These are phyloP conservation scores for Inga oerstediana DNA, from an alignment of 306 rosid species.

Conservation along the genomic window DNA sequence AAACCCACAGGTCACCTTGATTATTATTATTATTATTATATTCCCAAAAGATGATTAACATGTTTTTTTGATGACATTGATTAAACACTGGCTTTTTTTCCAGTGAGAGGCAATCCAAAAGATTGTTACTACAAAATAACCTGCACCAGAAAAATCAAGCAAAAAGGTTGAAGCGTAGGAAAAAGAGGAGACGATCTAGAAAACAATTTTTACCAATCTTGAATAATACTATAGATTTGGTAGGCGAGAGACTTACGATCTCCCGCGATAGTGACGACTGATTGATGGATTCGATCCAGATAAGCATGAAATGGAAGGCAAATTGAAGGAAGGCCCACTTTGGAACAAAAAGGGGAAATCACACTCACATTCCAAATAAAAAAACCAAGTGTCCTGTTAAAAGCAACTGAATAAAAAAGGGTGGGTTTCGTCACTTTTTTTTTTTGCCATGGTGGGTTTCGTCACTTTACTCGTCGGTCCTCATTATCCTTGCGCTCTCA, in stretches of 20 bases:
- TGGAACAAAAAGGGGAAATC: background rate
- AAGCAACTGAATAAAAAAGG: no score
- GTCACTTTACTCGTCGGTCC: no score
- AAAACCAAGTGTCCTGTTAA: no score
- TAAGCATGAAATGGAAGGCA: background rate
- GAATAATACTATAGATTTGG: background rate
- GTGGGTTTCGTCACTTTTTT: no score
- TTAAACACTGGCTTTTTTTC: conserved; percentile 12
- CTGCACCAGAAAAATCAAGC: background rate
- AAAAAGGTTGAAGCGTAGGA: background rate
- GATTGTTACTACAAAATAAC: background rate
- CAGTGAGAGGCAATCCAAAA: conserved; percentile 24
- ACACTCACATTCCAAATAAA: no score
- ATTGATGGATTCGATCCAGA: background rate
- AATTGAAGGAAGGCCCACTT: background rate
- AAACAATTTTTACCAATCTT: background rate
- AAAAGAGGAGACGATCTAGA: background rate
- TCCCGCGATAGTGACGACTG: background rate
- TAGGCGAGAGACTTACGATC: background rate
- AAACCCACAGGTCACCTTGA: conserved; percentile 19
- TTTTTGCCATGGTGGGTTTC: no score
- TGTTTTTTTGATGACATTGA: conserved; percentile 37
- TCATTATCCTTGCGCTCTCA: no score
- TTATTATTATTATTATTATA: background rate
- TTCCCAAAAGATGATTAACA: conserved; percentile 33